These are phyloP conservation scores for Udeniomyces megalosporus DNA, from an alignment of 768 basidiomycete species.

Conservation along the genomic window DNA sequence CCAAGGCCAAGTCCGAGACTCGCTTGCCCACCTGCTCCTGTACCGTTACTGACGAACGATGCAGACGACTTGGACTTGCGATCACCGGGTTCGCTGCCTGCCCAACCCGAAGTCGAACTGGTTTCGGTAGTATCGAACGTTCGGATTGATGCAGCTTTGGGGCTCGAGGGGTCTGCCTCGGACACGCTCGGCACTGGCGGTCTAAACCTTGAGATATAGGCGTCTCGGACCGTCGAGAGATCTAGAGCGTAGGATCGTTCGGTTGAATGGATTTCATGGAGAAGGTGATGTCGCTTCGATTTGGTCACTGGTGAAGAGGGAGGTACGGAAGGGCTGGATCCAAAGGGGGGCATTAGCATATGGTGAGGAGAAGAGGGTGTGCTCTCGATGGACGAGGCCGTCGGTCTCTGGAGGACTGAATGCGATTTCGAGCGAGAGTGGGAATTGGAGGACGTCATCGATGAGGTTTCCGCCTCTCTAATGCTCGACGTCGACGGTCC, in stretches of 20 bases:
- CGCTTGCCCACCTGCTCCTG: no score
- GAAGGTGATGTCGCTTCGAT: slow-evolving; percentile 27
- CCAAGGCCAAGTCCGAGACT: no score
- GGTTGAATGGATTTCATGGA: slow-evolving; percentile 28
- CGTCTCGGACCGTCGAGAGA: slow-evolving; percentile 28
- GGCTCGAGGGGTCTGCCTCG: background rate
- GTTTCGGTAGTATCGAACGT: background rate
- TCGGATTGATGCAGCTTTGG: background rate
- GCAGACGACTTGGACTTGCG: background rate
- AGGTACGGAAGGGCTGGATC: background rate
- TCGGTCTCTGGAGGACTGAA: background rate
- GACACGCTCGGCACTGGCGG: background rate
- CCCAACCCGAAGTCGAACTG: background rate
- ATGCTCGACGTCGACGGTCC: background rate
- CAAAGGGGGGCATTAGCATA: background rate
- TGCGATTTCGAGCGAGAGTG: background rate
- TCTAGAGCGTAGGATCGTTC: slow-evolving; percentile 30
- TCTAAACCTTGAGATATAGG: slow-evolving; percentile 23
- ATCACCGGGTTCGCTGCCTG: background rate
- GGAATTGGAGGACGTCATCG: background rate
- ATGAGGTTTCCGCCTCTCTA: background rate
- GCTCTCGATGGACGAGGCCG: background rate
- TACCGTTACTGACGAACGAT: no score
- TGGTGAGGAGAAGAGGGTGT: background rate
- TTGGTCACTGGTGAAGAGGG: slow-evolving; percentile 1